Conservation (phyloP, 352 stramenopile species). For the Pythium monospermum region DNA sequence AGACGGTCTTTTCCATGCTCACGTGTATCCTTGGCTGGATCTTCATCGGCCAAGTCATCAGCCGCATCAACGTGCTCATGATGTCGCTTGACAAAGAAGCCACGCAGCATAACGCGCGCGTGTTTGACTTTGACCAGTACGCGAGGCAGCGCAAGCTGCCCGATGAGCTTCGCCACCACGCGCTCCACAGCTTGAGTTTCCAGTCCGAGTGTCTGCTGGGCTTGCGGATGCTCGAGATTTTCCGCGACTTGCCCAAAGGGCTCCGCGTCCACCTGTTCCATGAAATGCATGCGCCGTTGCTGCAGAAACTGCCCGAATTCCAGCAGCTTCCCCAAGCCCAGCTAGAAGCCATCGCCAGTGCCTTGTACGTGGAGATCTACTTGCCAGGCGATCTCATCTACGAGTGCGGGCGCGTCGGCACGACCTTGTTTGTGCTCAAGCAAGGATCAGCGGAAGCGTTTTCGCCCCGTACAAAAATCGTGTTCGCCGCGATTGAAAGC, state of each 20-base stretch:
- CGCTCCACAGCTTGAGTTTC: constrained; percentile 45
- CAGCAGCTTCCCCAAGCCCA: constrained; percentile 19
- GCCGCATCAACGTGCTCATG: constrained; percentile 65
- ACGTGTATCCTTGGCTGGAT: constrained; percentile 72
- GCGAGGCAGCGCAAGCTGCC: constrained; percentile 43
- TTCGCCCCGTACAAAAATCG: constrained; percentile 25
- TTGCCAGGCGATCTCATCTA: constrained; percentile 55
- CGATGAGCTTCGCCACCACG: constrained; percentile 33
- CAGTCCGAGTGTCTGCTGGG: constrained; percentile 52
- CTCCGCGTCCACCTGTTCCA: constrained; percentile 36
- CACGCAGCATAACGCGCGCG: constrained; percentile 36
- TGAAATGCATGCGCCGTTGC: constrained; percentile 43
- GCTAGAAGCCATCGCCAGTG: constrained; percentile 42
- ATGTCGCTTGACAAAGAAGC: constrained; percentile 50
- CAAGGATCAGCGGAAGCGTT: constrained; percentile 42
- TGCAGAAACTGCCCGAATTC: constrained; percentile 36
- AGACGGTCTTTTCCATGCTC: constrained; percentile 46
- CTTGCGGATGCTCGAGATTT: constrained; percentile 30
- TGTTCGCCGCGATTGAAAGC: constrained; percentile 26
- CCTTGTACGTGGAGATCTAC: constrained; percentile 48
- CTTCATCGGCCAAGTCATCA: constrained; percentile 68
- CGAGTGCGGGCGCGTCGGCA: constrained; percentile 34
- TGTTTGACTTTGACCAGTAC: constrained; percentile 68
- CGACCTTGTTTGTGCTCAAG: constrained; percentile 52
- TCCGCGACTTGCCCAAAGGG: constrained; percentile 36